Evolutionary conservation across 129 eudicot genomes (phyloP).

Genomic region (Smallanthus sonchifolius): DNA sequence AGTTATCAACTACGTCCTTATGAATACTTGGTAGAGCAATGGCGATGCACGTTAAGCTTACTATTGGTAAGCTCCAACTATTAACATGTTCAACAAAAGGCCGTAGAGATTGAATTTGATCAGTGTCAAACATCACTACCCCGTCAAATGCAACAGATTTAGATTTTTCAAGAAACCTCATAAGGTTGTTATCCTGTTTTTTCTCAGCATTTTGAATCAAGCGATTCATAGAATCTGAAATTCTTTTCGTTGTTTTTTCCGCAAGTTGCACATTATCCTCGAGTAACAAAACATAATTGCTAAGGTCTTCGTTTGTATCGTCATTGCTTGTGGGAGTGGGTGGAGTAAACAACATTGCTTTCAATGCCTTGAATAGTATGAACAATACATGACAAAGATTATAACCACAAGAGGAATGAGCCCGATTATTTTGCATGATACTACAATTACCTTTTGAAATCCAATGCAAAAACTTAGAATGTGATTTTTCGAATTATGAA

Average conservation of each 20-base stretch:
- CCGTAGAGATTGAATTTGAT: background rate
- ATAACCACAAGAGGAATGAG: background rate
- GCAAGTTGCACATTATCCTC: background rate
- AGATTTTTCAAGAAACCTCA: background rate
- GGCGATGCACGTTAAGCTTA: slow-evolving; percentile 9
- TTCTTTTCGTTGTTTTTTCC: background rate
- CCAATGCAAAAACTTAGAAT: background rate
- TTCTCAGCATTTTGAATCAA: background rate
- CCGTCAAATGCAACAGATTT: background rate
- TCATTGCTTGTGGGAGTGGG: background rate
- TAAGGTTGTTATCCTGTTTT: background rate
- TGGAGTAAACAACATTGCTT: background rate
- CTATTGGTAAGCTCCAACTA: slow-evolving; percentile 12
- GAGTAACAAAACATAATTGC: background rate
- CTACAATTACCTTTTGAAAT: background rate
- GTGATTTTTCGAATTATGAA: background rate
- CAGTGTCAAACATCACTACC: background rate
- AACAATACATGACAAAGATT: background rate
- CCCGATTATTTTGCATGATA: slow-evolving; percentile 6
- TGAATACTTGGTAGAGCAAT: background rate
- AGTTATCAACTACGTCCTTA: background rate
- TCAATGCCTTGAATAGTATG: background rate
- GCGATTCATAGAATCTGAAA: slow-evolving; percentile 7
- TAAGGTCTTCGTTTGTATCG: background rate
- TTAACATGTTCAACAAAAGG: background rate